These are phyloP conservation scores for Backusella psychrophila DNA, from an alignment of 192 early-diverging fungal genomes.

Conservation along the genomic window DNA sequence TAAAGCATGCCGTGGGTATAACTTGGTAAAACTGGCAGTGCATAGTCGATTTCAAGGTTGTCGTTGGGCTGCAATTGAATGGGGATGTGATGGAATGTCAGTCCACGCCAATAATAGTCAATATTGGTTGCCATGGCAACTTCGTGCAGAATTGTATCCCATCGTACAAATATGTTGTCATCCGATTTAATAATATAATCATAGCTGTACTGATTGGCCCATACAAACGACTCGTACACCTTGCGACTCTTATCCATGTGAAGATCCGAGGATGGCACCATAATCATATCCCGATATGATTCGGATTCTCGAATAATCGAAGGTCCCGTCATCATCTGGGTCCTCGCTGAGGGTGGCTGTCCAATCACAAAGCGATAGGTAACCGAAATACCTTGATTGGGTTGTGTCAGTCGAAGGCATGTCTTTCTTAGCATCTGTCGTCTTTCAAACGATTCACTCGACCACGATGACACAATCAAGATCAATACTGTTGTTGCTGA, in stretches of 20 bases:
- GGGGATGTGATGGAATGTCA: conserved; percentile 32
- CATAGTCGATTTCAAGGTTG: conserved; percentile 36
- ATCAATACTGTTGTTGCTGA: conserved; percentile 38
- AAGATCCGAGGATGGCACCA: conserved; percentile 50
- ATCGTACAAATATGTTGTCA: conserved; percentile 60
- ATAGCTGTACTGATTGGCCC: conserved; percentile 40
- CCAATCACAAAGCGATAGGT: conserved; percentile 57
- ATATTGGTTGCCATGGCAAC: conserved; percentile 28
- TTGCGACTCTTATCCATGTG: conserved; percentile 50
- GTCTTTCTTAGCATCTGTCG: conserved; percentile 46
- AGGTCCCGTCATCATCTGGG: conserved; percentile 34
- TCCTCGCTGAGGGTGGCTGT: conserved; percentile 40
- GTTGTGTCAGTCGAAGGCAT: conserved; percentile 29
- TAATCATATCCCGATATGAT: conserved; percentile 44
- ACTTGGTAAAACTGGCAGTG: conserved; percentile 50
- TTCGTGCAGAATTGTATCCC: conserved; percentile 47
- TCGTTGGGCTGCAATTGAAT: conserved; percentile 35
- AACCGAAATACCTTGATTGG: conserved; percentile 4
- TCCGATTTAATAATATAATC: conserved; percentile 58
- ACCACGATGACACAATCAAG: conserved; percentile 55
- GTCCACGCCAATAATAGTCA: conserved; percentile 50
- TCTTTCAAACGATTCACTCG: conserved; percentile 36
- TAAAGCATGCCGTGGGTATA: conserved; percentile 56
- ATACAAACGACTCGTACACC: conserved; percentile 49
- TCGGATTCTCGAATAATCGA: conserved; percentile 45